Conservation (phyloP, 176 grass and related monocot species). For the Oryza australiensis region DNA sequence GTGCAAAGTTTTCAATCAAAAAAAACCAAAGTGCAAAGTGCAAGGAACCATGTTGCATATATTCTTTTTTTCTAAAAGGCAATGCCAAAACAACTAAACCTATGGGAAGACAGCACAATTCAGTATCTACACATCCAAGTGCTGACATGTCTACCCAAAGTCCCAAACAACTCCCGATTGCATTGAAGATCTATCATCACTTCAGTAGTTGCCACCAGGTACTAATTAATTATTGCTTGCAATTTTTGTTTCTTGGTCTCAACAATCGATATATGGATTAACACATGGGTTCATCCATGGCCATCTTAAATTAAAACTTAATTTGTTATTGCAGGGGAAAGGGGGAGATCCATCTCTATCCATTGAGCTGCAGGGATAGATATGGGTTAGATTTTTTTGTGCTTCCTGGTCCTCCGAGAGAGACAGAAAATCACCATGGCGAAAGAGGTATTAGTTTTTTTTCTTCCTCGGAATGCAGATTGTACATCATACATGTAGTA, state of each 20-base stretch:
- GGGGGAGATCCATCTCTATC: background rate
- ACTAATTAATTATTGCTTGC: background rate
- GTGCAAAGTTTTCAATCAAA: too few relatives aligned
- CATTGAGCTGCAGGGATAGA: background rate
- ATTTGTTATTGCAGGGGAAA: background rate
- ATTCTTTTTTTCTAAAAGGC: too few relatives aligned
- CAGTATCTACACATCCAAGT: too few relatives aligned
- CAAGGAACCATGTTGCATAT: too few relatives aligned
- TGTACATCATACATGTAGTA: background rate
- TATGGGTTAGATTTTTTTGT: background rate
- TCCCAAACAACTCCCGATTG: background rate
- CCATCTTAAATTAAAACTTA: background rate
- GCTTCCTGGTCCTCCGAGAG: background rate
- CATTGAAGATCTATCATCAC: background rate
- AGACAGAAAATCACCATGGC: background rate
- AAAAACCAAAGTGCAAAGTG: too few relatives aligned
- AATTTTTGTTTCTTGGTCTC: background rate
- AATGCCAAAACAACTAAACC: too few relatives aligned
- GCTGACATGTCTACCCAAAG: too few relatives aligned
- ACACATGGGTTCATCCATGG: background rate
- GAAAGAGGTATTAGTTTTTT: rapidly evolving
- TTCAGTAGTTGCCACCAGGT: background rate
- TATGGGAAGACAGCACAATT: too few relatives aligned
- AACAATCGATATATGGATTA: background rate
- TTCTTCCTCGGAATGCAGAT: background rate